Evolutionary conservation across 176 grass and related monocot species (phyloP).

Genomic region (Oryza glaberrima): DNA sequence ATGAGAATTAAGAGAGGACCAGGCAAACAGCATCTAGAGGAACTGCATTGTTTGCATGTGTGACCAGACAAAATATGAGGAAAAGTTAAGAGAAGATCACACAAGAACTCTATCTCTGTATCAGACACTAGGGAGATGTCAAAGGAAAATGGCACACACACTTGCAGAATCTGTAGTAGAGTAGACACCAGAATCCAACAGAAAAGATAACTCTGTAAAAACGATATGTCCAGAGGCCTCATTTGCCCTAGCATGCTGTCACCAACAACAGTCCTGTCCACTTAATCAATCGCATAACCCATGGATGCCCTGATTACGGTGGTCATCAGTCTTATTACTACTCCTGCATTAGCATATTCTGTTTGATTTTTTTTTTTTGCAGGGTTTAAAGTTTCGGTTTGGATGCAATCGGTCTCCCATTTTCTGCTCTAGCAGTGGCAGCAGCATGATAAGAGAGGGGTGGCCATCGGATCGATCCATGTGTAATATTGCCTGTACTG

Average conservation of each 20-base stretch:
- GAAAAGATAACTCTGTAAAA: neutral
- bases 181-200: neutral
- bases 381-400: neutral
- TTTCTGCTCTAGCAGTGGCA: neutral
- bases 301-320: no score
- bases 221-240: neutral
- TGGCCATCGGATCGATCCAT: no score
- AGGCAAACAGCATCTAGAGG: constrained; percentile 25
- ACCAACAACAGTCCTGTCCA: neutral
- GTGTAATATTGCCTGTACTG: no score
- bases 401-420: constrained; percentile 18
- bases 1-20: neutral
- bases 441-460: neutral
- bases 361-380: neutral
- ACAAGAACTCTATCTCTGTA: neutral
- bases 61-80: neutral
- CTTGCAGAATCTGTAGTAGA: no score
- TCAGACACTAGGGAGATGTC: neutral
- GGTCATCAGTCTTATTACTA: no score
- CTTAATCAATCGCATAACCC: neutral
- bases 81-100: neutral
- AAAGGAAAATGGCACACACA: neutral
- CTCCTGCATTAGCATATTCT: neutral
- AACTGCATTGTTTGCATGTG: neutral
- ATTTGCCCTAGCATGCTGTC: neutral